A percentile compares a stretch with the other conserved stretches of the same genome.
phyloP scores from a whole-genome alignment of 176 grass and related monocot genomes.

The Panicum miliaceum region DNA sequence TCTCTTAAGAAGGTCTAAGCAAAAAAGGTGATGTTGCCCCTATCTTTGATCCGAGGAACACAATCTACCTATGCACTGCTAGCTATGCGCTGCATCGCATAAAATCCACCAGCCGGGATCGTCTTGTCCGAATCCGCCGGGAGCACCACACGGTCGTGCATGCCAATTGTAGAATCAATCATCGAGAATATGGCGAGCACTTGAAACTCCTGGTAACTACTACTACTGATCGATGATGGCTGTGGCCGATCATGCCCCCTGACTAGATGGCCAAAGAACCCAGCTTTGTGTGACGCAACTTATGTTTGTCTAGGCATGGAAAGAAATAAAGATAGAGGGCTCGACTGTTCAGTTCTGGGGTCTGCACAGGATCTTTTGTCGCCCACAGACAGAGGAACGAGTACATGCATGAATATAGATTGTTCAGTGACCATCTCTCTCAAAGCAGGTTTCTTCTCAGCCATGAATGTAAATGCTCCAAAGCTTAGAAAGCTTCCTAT shows the following conservation, averaged over 20 bases:
- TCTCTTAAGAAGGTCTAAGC: background rate
- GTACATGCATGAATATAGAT: background rate
- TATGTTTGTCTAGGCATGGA: conserved; percentile 4
- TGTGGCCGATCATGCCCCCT: conserved; percentile 38
- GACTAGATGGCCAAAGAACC: conserved; percentile 47
- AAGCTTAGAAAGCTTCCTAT: background rate
- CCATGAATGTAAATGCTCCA: background rate
- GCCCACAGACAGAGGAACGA: background rate
- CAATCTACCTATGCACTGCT: background rate
- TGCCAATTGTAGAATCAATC: conserved; percentile 36
- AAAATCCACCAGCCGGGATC: conserved; percentile 50
- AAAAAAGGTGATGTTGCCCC: background rate
- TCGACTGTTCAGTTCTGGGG: conserved; percentile 15
- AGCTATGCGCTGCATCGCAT: conserved; percentile 32
- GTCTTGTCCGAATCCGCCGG: conserved; percentile 41
- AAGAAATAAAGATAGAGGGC: background rate
- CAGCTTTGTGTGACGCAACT: conserved; percentile 4
- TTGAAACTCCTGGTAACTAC: conserved; percentile 25
- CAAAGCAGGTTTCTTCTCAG: background rate
- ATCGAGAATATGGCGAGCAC: conserved; percentile 41
- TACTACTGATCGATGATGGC: background rate
- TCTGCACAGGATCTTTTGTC: conserved; percentile 27
- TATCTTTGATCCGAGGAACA: conserved; percentile 16
- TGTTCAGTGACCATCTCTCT: background rate
- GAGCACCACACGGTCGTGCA: conserved; percentile 49